Conservation (phyloP, 768 basidiomycete genomes). For the Russula abietina region DNA sequence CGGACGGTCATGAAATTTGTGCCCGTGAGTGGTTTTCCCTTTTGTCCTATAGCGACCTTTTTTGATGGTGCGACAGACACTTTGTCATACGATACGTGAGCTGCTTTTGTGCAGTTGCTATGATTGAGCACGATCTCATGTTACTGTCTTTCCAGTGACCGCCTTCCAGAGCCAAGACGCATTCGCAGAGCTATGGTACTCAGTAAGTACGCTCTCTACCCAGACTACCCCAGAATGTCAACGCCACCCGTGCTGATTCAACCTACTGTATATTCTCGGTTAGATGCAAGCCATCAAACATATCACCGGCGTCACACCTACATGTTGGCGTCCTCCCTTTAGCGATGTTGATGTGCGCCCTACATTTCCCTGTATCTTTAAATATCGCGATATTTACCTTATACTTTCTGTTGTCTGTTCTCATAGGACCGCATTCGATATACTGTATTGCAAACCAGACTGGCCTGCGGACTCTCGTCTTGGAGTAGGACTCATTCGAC, state of each 20-base stretch:
- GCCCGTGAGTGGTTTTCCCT: conserved; percentile 39
- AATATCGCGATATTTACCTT: background rate
- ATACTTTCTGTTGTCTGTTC: no score
- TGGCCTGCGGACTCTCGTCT: conserved; percentile 65
- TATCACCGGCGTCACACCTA: conserved; percentile 50
- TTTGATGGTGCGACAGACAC: no score
- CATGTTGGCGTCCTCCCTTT: conserved; percentile 56
- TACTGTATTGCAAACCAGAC: conserved; percentile 59
- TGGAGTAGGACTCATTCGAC: conserved; percentile 65
- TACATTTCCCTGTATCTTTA: background rate
- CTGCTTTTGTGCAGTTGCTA: no score
- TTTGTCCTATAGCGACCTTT: no score
- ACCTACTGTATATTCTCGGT: background rate
- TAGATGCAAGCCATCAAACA: conserved; percentile 50
- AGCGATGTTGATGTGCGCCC: conserved; percentile 51
- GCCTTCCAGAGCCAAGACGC: no score
- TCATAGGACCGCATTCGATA: conserved; percentile 57
- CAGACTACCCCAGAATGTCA: background rate
- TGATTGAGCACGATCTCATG: no score
- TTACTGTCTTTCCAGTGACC: no score
- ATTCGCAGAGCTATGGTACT: conserved; percentile 80
- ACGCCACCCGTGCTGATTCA: background rate
- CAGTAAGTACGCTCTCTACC: conserved; percentile 33
- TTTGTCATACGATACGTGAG: conserved; percentile 47
- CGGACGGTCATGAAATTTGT: conserved; percentile 57